Evolutionary conservation across 1,139 yeast genomes (phyloP), one percentile per base, ranked within the genome.

Genomic region (Hyphopichia burtonii): DNA sequence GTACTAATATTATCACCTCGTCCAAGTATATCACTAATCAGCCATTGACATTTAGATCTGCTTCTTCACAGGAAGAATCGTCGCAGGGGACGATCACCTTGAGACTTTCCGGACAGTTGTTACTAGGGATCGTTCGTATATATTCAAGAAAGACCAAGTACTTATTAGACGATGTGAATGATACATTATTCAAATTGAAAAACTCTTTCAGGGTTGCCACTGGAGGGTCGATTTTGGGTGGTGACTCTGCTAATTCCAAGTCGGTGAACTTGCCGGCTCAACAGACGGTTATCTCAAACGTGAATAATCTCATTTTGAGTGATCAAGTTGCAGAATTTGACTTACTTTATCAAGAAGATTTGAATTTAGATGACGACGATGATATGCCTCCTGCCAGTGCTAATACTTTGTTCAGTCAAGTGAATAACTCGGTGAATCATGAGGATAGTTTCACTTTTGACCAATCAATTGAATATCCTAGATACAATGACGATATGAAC

Each of bases 101-200:
- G 41, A 73, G 98, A 46, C 72, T 90, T 32, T 87, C 96, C 1
- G 96, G 97, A 8, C 97, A 90, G 56, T 71, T 91, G 43, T 71
- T 93, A 40, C 80, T 87, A 42, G 98, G 98, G 39, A 89, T 93
- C 11, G 96, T 90, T 27, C 75, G 90, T 44, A 91, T 93, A 18
- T 91, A 90, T 63, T 84, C 93, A 27, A 74, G 94, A 46, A 89
- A 91, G 64, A 90, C 97, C 19, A 83, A 84, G 52, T 87, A 88
- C 52, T 70, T 93, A 35, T 71, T 87, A 40, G 94, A 89, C 46
- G 99, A 93, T 58, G 93, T 90, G 34, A 78, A 82, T 40, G 95
- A 88, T 51, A 85, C 91, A 1, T 67, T 91, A 44, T 66, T 82
- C 48, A 85, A 83, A 56, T 71, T 91, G 52, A 87, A 86, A 54